Evolutionary conservation across 352 stramenopile genomes (phyloP), one percentile per base, ranked within the genome.

Genomic region (Globisporangium radiosum): DNA sequence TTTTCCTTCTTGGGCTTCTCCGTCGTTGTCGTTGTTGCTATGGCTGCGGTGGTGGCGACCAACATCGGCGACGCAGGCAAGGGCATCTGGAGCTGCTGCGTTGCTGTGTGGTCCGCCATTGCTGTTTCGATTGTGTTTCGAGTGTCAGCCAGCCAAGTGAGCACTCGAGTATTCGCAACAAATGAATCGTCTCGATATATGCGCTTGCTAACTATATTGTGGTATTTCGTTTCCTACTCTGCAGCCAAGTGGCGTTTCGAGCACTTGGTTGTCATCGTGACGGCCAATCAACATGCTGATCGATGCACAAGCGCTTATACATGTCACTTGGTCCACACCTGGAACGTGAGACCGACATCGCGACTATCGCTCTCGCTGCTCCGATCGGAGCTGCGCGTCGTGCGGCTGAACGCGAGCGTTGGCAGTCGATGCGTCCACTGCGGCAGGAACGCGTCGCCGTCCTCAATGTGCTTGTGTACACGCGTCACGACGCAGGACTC

Each of bases 401-500:
- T n/a, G 1, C 52, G 53, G 8, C 15, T 68, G 54, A 70, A 84
- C n/a, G 54, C 42, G 40, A 88, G 54, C 15, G 47, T 63, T 3
- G 77, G 74, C 49, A 78, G 85, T 7, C 58, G 60, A 0, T 40
- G 52, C 5, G 77, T 83, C 80, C 79, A 90, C 25, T 50, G 47
- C 1, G 82, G 80, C 37, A 92, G 75, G 38, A 86, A 87, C 4
- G 76, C 63, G 47, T 90, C 76, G 33, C 73, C 82, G 51, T 65
- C 75, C 7, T 5, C 40, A 52, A 88, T 67, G 25, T 68, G 50
- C 13, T 38, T 52, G 36, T 90, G 75, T 13, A 92, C 76, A 49
- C 82, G 74, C 47, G 82, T 77, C 59, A 92, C 52, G 59, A 84
- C 83, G 61, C 76, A 88, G 4, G 72, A 80, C 43, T 86, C 74